Base-by-base conservation (phyloP, 306 rosid genomes). In the Calophaca sinica region DNA sequence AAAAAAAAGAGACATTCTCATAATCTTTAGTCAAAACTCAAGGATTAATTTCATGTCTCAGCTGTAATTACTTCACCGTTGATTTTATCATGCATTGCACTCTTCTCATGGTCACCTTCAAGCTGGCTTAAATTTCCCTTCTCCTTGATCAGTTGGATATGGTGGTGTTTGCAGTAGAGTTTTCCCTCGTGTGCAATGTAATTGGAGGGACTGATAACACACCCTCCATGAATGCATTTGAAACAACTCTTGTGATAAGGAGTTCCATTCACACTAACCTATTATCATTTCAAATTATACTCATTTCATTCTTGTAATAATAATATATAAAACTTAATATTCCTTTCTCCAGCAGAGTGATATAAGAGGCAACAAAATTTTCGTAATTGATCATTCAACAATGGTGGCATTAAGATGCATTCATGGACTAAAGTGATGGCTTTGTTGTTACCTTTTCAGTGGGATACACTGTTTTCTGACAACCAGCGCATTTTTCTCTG, bases 61-160 rank as follows among this genome's bases (percentile, higher is more conserved):
- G 93, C 83, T 4, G 85, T 84, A 69, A 88, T 86, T 82, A 84
- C 86, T 72, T 75, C 89, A 32, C 82, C 85, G 15, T 73, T 74
- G 72, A 68, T 73, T 20, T 76, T 84, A 36, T 82, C 89, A 36
- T 75, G 63, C 41, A 10, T 26, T 35, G 81, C 61, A 54, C 50
- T 79, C 83, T 81, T 88, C 63, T 81, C 94, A 49, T 84, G 70
- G 62, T 89, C 97, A 52, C 97, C 98, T 73, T 94, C 98, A 29
- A 94, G 99, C 88, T 94, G 96, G 90, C 96, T 94, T 58, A 94
- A 80, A 86, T 94, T 94, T 4, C 99, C 99, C 80, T 92, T 94
- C 84, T 92, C 96, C 90, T 80, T 91, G 79, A 94, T 94, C 72
- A 94, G 94, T 83, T 94, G 99, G 78, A 74, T 81, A 68, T 94